Conservation (phyloP, 1,139 yeast genomes). For the Suhomyces bribrorum region DNA sequence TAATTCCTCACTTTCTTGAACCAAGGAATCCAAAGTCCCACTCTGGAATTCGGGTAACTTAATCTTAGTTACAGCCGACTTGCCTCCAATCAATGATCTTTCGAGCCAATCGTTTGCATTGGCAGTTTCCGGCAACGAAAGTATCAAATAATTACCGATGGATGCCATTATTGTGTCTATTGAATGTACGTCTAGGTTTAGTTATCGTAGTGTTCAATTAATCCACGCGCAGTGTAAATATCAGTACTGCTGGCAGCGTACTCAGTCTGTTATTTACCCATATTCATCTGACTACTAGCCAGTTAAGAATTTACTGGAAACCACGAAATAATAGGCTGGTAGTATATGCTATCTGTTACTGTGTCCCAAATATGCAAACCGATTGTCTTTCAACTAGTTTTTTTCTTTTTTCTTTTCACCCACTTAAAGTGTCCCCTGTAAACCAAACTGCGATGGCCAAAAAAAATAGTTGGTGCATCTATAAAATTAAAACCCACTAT, state of each 20-base stretch:
- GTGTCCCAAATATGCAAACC: too few relatives aligned
- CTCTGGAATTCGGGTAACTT: constrained; percentile 87
- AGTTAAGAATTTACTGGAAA: too few relatives aligned
- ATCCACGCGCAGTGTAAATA: constrained; percentile 9
- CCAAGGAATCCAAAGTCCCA: constrained; percentile 90
- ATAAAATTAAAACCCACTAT: background rate
- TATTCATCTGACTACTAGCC: too few relatives aligned
- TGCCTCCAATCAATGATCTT: constrained; percentile 45
- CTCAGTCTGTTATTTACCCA: constrained; percentile 7
- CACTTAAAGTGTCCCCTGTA: background rate
- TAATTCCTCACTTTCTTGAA: constrained; percentile 87
- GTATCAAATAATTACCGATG: constrained; percentile 45
- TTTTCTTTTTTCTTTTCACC: background rate
- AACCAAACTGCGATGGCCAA: constrained; percentile 12
- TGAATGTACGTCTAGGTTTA: background rate
- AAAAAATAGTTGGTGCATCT: constrained; percentile 10
- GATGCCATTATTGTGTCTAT: constrained; percentile 20
- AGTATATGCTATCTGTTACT: too few relatives aligned
- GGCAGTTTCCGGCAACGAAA: constrained; percentile 55
- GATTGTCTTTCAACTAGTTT: background rate
- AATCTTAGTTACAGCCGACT: constrained; percentile 44
- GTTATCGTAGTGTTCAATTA: constrained; percentile 6
- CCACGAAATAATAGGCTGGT: too few relatives aligned
- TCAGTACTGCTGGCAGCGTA: background rate
- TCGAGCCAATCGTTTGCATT: constrained; percentile 48